Percentiles rank a stretch among this genome's conserved stretches.
Evolutionary conservation across 73 alveolate genomes (phyloP).

Genomic region (Paramecium biaurelia): DNA sequence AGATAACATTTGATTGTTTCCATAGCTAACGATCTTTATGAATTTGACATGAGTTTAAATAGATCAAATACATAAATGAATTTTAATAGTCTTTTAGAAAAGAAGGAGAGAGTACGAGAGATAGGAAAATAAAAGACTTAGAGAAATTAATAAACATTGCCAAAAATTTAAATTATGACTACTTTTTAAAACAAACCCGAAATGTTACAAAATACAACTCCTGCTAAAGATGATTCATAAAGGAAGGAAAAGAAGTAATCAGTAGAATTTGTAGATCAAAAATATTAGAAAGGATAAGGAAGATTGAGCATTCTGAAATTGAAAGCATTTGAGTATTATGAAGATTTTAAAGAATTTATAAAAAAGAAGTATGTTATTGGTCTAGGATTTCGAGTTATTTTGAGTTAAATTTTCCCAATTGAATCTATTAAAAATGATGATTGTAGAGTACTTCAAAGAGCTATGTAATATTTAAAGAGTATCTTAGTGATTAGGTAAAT

Average conservation of each 20-base stretch:
- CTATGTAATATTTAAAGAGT: not conserved
- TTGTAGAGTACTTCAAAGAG: not conserved
- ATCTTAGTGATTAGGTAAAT: not conserved
- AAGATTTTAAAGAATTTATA: not conserved
- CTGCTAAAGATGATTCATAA: not conserved
- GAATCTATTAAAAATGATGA: not conserved
- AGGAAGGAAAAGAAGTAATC: not conserved
- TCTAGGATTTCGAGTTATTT: not conserved
- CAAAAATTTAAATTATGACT: not conserved
- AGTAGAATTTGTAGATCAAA: not conserved
- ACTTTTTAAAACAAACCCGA: not conserved
- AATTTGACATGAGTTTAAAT: not conserved
- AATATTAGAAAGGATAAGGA: not conserved
- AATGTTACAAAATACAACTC: not conserved
- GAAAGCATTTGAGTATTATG: not conserved
- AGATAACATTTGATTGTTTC: not conserved
- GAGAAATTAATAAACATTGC: not conserved
- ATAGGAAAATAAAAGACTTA: not conserved
- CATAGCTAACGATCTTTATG: slow-evolving; percentile 2
- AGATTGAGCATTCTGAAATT: not conserved
- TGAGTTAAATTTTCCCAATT: not conserved
- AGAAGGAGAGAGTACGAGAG: not conserved
- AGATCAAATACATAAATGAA: not conserved
- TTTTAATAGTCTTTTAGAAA: not conserved
- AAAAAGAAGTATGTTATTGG: not conserved